Base-by-base conservation (phyloP, 805 yeast species). In the Candida pseudoglaebosa region DNA sequence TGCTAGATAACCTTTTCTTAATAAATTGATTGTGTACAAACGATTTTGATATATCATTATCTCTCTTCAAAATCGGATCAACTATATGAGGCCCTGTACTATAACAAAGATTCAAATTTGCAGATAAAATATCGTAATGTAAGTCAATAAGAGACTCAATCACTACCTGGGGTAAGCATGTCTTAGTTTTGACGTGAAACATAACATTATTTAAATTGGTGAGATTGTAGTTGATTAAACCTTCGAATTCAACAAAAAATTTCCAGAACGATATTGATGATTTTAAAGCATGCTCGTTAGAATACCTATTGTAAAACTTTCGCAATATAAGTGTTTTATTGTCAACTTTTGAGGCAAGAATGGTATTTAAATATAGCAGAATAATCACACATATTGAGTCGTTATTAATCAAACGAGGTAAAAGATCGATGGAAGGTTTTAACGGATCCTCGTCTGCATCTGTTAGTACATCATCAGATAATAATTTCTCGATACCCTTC, bases 261-360 rank as follows among this genome's bases (percentile, higher is more conserved):
- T 57, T 52, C 89, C 89, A 83, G 48, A 80, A 84, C 15, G 67
- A 49, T 4, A 57, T 56, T 1, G 78, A 72, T 4, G 60, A 50
- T 32, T 58, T 58, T 10, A 80, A 50, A 3, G 59, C 50, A 1
- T 52, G 45, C 22, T 65, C 55, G 3, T 40, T 40, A 42, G 56
- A 49, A 38, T 50, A 47, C 16, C 42, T 47, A 43, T 62, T 62
- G 49, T 57, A 67, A 32, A 65, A 56, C n/a, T 41, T 41, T 18
- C 68, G 46, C 6, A 26, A 6, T 12, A 54, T 42, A 20, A 34
- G 21, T 3, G 10, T 36, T 13, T 34, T 32, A n/a, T 28, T 9
- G 20, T 28, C 30, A 13, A 32, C 29, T 10, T 28, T 29, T 5
- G 32, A 19, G 5, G 49, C 57, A 62, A 62, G 55, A 21, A 59